Evolutionary conservation across 1,284 basidiomycete genomes (phyloP).

Genomic region (Cryptococcus wingfieldii): DNA sequence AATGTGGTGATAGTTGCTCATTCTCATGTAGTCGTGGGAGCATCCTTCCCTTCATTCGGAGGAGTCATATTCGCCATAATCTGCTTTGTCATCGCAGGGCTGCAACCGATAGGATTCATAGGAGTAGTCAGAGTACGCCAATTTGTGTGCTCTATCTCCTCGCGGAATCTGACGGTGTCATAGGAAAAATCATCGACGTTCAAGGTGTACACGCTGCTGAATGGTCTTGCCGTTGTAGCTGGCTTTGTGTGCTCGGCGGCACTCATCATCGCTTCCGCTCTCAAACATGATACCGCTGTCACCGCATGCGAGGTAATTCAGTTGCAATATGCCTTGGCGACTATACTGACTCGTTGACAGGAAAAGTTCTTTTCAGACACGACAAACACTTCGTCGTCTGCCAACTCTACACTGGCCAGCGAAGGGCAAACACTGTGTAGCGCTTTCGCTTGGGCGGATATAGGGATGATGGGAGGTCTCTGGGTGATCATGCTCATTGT

Average conservation of each 20-base stretch:
- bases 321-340: not conserved
- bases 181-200: slow-evolving; percentile 74
- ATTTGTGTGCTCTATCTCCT: slow-evolving; percentile 23
- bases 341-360: slow-evolving; percentile 7
- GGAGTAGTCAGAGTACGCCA: slow-evolving; percentile 64
- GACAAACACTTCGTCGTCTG: slow-evolving; percentile 38
- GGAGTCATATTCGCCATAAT: slow-evolving; percentile 68
- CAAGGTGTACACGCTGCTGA: slow-evolving; percentile 68
- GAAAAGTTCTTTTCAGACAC: slow-evolving; percentile 32
- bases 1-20: not conserved
- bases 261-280: slow-evolving; percentile 72
- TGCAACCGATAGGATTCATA: slow-evolving; percentile 75
- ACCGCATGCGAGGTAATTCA: slow-evolving; percentile 57
- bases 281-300: slow-evolving; percentile 66
- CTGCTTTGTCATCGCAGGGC: slow-evolving; percentile 64
- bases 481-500: slow-evolving; percentile 72
- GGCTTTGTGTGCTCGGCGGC: slow-evolving; percentile 72
- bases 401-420: slow-evolving; percentile 24
- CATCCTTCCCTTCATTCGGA: slow-evolving; percentile 68
- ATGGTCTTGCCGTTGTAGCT: slow-evolving; percentile 57
- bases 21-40: slow-evolving; percentile 68
- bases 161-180: not conserved
- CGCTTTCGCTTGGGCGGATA: slow-evolving; percentile 82
- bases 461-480: slow-evolving; percentile 83
- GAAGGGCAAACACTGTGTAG: slow-evolving; percentile 70